Base-by-base conservation (phyloP, 1,284 basidiomycete genomes). In the Inonotus hispidus region DNA sequence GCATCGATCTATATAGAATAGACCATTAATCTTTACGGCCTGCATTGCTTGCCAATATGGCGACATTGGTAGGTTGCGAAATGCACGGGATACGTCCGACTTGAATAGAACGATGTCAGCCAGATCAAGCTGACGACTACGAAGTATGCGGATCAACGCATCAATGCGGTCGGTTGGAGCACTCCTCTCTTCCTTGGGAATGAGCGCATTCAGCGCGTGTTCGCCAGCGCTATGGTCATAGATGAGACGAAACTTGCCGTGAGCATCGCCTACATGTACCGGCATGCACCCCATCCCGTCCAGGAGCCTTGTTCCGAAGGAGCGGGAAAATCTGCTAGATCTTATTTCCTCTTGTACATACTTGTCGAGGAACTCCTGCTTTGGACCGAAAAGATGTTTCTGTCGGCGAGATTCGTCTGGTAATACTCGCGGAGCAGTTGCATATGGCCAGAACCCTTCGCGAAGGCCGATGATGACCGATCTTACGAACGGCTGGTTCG, bases 221-320 rank as follows among this genome's bases (percentile, higher is more conserved):
- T 57, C 29, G 14, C 62, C 62, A 3, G 64, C 47, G 27, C 62
- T 63, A 39, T 65, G 64, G 50, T 65, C 62, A 29, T 61, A 50
- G n/a, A 65, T 59, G 1, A 61, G 23, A 3, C 64, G 62, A 14
- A 63, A 59, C 3, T 66, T 62, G 0, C 73, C 66, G 0, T 71
- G 72, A 57, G 80, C 80, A 0, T 78, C 76, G 0, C 80, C 74
- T 2, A 70, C 73, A 41, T 74, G 68, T 0, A 78, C 62, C 0
- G 79, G 80, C 66, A 74, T 73, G 8, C 64, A 69, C 47, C 76
- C 74, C 79, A 82, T 82, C 0, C 81, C 79, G 0, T 76, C 76
- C 0, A 79, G 66, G 0, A 82, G 69, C 23, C 25, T 38, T 0
- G 67, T 59, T 0, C 74, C 72, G 57, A 81, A 78, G 1, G 71